phyloP scores from a whole-genome alignment of 768 basidiomycete species.

The Dacryopinax primogenitus region DNA sequence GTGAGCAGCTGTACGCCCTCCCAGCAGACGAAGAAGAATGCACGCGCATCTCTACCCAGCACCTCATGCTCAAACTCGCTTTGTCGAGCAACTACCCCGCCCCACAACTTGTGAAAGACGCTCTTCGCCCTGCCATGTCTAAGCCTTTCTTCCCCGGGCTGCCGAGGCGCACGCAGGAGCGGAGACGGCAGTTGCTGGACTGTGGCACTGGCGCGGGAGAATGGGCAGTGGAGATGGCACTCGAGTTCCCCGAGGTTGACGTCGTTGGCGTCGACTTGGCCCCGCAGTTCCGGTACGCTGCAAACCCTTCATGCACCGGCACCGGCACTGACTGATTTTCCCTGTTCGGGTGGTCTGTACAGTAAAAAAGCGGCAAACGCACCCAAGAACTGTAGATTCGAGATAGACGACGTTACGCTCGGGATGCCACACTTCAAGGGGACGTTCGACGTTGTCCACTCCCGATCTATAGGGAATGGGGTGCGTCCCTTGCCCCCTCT shows the following conservation, averaged over 20 bases:
- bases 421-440: conserved; percentile 9
- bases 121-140: background rate
- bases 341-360: background rate
- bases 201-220: background rate
- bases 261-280: conserved; percentile 9
- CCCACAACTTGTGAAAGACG: background rate
- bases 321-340: background rate
- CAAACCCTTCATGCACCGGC: background rate
- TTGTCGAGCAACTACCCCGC: background rate
- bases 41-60: background rate
- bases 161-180: background rate
- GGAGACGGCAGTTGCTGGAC: background rate
- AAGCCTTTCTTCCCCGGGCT: background rate
- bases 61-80: conserved; percentile 4
- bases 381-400: conserved; percentile 11
- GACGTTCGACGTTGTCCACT: conserved; percentile 12
- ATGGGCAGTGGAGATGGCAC: background rate
- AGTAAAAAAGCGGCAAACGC: background rate
- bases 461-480: conserved; percentile 6
- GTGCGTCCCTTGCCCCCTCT: background rate
- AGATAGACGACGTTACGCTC: conserved; percentile 10
- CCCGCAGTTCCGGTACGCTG: conserved; percentile 5
- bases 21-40: conserved; percentile 4
- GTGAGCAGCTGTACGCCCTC: background rate
- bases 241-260: background rate